Evolutionary conservation across 805 yeast species (phyloP).

Genomic region (Schizosaccharomyces cryophilus): DNA sequence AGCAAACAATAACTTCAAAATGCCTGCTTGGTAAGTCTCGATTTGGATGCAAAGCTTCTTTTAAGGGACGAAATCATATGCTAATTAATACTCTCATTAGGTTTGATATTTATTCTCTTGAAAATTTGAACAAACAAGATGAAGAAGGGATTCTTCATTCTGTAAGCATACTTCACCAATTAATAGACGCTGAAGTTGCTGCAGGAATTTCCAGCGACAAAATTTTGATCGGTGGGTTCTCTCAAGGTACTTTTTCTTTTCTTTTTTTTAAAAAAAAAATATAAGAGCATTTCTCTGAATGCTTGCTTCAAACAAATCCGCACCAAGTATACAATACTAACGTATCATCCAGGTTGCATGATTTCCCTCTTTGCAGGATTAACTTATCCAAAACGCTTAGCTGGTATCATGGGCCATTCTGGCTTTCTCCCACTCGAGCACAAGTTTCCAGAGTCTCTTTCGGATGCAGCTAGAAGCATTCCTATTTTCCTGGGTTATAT

Average conservation of each 20-base stretch:
- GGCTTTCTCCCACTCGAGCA: constrained; percentile 30
- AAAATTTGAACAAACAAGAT: constrained; percentile 12
- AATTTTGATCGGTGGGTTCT: constrained; percentile 81
- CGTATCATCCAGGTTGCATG: not conserved
- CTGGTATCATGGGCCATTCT: constrained; percentile 50
- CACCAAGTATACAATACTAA: not conserved
- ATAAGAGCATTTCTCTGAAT: not conserved
- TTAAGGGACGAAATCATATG: not conserved
- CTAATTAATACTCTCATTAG: not conserved
- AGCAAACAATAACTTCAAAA: constrained; percentile 31
- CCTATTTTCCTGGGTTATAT: constrained; percentile 83
- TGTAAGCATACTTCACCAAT: constrained; percentile 11
- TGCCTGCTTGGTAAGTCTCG: constrained; percentile 59
- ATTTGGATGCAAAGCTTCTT: constrained; percentile 9
- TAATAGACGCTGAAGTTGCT: constrained; percentile 14
- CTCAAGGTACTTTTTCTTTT: constrained; percentile 35
- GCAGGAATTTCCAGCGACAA: constrained; percentile 20
- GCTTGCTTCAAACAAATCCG: no score
- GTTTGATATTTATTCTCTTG: not conserved
- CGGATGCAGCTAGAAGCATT: not conserved
- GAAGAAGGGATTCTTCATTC: constrained; percentile 17
- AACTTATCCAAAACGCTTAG: constrained; percentile 33
- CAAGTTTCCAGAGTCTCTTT: constrained; percentile 18
- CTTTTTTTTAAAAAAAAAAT: no score
- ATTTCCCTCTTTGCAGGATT: constrained; percentile 17